Base-by-base conservation (phyloP, 192 early-diverging fungal species). In the Gamsiella multidivaricata region DNA sequence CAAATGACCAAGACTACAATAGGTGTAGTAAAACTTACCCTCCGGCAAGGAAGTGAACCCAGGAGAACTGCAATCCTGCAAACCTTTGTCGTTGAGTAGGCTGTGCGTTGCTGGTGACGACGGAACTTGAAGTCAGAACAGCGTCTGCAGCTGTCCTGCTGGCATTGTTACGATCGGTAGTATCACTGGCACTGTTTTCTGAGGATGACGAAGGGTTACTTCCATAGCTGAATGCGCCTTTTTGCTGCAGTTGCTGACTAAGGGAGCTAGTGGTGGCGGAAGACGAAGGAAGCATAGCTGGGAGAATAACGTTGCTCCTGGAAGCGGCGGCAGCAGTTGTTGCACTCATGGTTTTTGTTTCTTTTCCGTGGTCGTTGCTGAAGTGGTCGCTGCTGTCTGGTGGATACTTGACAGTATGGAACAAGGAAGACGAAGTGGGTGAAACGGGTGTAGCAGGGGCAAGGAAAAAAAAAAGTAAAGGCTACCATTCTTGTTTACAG, bases 11-110 rank as follows among this genome's bases (percentile, higher is more conserved):
- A 28, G 50, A 28, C 7, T 22, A 42, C 32, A 54, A 39, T 17
- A 59, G 33, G 42, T 50, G 25, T 6, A 20, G 25, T 18, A 18
- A 34, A 20, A 52, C 60, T 82, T 82, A 89, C 87, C 91, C 91
- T 81, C 89, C 91, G 71, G 90, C 91, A 15, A 87, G 33, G 59
- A 92, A 88, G 60, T 92, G 89, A 37, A 82, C 69, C 81, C 81
- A 83, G 14, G 81, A 78, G 49, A 78, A 78, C 66, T 78, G 74
- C 15, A 69, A 25, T 7, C 65, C 74, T 2, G 65, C 66, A 47
- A 78, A 57, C 39, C 43, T 62, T 47, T 59, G 64, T 57, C 68
- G 55, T n/a, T 29, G 32, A 37, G 33, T 25, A 51, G 41, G 54
- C 26, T 56, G 53, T n/a, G 36, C 55, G 15, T 37, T 18, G 47